A percentile compares a stretch with the other conserved stretches of the same genome.
These are phyloP conservation scores for Arthroderma sp. DNA, from an alignment of 2,329 filamentous ascomycete genomes.

Conservation along the genomic window DNA sequence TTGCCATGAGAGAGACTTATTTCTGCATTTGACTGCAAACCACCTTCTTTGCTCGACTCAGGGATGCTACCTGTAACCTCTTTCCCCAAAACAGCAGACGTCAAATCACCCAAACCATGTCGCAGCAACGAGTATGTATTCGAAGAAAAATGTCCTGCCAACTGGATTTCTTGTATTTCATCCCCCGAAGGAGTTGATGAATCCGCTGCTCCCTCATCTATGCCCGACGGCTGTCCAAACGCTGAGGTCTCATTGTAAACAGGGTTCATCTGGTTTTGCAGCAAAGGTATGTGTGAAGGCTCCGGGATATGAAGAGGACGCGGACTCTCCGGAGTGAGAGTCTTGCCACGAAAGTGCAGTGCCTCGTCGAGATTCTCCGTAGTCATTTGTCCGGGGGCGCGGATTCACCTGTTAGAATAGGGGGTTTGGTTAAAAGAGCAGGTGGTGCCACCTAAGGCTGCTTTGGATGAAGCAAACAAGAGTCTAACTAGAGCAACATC, in stretches of 20 bases:
- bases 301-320: conserved; percentile 55
- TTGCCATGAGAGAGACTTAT: conserved; percentile 1
- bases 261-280: conserved; percentile 60
- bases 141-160: conserved; percentile 5
- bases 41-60: conserved; percentile 15
- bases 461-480: no score
- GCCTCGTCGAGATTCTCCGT: conserved; percentile 36
- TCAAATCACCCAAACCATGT: conserved; percentile 4
- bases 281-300: conserved; percentile 55
- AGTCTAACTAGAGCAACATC: no score
- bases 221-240: conserved; percentile 34
- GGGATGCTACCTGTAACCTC: conserved; percentile 23
- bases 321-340: conserved; percentile 57
- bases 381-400: conserved; percentile 36
- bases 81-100: conserved; percentile 1
- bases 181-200: background rate
- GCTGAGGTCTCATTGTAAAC: conserved; percentile 54
- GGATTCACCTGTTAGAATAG: no score
- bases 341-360: conserved; percentile 50
- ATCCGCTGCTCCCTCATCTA: background rate
- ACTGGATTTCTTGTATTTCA: conserved; percentile 1
- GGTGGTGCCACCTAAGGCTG: no score
- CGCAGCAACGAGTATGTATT: conserved; percentile 9
- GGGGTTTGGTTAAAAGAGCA: no score
- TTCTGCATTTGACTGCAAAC: conserved; percentile 17